phyloP scores from a whole-genome alignment of 108 stramenopile species.

The Pseudonitzschia multistriata region DNA sequence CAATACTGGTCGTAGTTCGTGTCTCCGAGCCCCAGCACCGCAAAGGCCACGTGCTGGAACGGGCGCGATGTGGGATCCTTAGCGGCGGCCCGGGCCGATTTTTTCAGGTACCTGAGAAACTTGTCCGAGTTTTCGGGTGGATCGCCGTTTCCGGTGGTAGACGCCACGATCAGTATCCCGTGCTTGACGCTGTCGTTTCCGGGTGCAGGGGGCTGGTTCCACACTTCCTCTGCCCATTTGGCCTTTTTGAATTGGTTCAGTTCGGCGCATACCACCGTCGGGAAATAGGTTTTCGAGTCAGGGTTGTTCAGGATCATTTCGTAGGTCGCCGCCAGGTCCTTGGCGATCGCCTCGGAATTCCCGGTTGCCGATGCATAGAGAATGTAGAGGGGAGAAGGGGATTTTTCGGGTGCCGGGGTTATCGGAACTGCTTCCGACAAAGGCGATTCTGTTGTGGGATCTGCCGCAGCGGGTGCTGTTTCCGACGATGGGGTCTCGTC shows the following conservation, averaged over 20 bases:
- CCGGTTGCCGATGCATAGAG: conserved; percentile 80
- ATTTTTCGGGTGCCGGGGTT: conserved; percentile 16
- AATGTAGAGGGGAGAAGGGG: conserved; percentile 59
- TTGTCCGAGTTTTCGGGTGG: conserved; percentile 82
- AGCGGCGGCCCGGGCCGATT: conserved; percentile 27
- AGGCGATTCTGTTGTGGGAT: conserved; percentile 6
- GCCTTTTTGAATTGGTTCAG: conserved; percentile 63
- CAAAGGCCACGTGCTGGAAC: conserved; percentile 49
- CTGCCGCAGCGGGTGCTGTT: not conserved
- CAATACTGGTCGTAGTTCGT: conserved; percentile 89
- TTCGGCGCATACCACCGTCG: conserved; percentile 57
- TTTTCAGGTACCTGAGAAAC: conserved; percentile 69
- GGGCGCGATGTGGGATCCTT: conserved; percentile 31
- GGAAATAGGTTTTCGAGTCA: conserved; percentile 47
- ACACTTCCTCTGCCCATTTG: conserved; percentile 37
- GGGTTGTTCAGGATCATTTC: conserved; percentile 37
- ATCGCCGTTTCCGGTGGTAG: conserved; percentile 92
- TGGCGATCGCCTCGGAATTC: conserved; percentile 79
- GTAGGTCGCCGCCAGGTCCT: conserved; percentile 65
- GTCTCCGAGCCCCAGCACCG: conserved; percentile 87
- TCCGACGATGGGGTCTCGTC: not conserved
- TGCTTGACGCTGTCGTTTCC: conserved; percentile 39
- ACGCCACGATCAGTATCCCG: conserved; percentile 67
- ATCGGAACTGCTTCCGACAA: not conserved
- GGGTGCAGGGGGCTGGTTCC: conserved; percentile 36